A percentile compares a stretch with the other conserved stretches of the same genome.
Evolutionary conservation across 257 asterid genomes (phyloP).

Genomic region (Lantana camara): DNA sequence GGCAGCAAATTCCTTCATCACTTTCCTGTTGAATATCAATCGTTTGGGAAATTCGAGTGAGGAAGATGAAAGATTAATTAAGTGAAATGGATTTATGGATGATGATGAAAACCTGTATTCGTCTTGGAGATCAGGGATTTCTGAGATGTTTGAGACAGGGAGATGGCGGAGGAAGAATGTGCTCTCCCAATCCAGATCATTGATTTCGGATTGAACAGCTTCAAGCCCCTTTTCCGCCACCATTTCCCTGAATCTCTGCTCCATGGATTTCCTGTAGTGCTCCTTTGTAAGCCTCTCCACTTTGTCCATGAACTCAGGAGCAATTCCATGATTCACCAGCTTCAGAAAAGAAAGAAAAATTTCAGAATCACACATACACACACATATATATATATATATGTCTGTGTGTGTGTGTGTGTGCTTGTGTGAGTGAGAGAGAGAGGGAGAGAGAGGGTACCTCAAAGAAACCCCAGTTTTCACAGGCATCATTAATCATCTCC

Average conservation of each 20-base stretch:
- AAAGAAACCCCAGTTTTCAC: conserved; percentile 67
- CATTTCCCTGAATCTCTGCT: conserved; percentile 55
- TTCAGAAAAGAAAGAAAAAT: conserved; percentile 4
- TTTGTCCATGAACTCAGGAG: conserved; percentile 53
- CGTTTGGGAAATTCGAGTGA: neutral
- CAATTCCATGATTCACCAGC: conserved; percentile 56
- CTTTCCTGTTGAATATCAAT: conserved; percentile 43
- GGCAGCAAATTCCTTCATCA: conserved; percentile 64
- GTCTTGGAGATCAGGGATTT: conserved; percentile 53
- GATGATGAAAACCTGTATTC: conserved; percentile 44
- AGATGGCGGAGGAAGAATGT: conserved; percentile 66
- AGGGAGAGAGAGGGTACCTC: conserved; percentile 34
- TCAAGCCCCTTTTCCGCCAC: conserved; percentile 53
- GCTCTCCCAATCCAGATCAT: conserved; percentile 67
- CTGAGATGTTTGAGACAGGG: conserved; percentile 50
- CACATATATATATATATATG: too few relatives aligned
- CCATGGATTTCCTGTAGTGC: conserved; percentile 60
- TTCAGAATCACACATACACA: too few relatives aligned
- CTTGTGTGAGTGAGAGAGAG: too few relatives aligned
- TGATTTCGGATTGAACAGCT: conserved; percentile 49
- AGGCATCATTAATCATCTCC: conserved; percentile 52
- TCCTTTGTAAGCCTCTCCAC: conserved; percentile 59
- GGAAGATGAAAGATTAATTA: too few relatives aligned
- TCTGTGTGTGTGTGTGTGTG: too few relatives aligned
- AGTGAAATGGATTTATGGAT: too few relatives aligned